Percentiles rank a stretch among this genome's conserved stretches.
Conservation (phyloP, 176 grass and related monocot genomes). For the Guadua angustifolia region DNA sequence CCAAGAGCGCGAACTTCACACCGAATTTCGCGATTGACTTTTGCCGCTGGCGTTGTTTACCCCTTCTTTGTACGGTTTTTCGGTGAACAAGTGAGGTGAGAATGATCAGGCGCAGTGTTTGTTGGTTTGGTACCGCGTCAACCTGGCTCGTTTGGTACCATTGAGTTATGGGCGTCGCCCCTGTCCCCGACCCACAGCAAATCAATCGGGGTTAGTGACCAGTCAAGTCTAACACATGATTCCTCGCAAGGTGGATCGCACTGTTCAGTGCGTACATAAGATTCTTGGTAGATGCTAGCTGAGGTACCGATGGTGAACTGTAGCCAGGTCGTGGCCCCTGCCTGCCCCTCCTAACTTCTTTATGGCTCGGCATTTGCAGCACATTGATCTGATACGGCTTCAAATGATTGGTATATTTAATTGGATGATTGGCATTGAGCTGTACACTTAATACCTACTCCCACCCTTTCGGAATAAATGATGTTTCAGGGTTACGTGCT, state of each 20-base stretch:
- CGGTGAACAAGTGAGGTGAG: neutral
- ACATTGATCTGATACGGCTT: constrained; percentile 13
- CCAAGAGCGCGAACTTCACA: neutral
- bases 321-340: neutral
- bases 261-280: neutral
- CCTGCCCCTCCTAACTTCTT: neutral
- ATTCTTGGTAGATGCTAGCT: neutral
- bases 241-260: neutral
- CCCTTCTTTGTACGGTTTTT: neutral
- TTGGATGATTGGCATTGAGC: neutral
- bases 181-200: neutral
- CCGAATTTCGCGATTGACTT: constrained; percentile 27
- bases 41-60: neutral
- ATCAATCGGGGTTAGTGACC: neutral
- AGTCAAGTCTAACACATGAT: neutral
- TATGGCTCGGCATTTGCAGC: neutral
- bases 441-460: neutral
- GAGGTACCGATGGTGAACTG: neutral
- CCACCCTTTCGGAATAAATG: too few species aligned
- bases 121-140: neutral
- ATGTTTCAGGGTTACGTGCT: too few species aligned
- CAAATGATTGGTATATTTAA: neutral
- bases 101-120: neutral
- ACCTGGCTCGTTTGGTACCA: too few species aligned
- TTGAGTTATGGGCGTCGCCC: neutral